A percentile compares a stretch with the other conserved stretches of the same genome.
phyloP scores from a whole-genome alignment of 164 flowering plant species.

The Annona squamosa region DNA sequence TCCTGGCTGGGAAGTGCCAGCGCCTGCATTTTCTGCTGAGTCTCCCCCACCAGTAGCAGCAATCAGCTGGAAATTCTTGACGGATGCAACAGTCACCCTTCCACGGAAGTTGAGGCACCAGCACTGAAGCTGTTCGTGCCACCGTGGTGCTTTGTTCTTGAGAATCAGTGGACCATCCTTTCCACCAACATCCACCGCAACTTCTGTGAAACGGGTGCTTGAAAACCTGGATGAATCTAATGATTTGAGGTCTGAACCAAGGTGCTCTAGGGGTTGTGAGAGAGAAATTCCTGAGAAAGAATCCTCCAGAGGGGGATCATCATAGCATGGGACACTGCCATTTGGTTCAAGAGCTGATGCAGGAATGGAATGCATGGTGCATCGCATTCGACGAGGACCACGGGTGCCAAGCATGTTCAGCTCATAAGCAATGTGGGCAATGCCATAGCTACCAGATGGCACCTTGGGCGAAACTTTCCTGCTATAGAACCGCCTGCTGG shows the following conservation, averaged over 20 bases:
- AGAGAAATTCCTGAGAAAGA: conserved; percentile 12
- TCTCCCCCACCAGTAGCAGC: conserved; percentile 29
- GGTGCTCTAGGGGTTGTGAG: conserved; percentile 8
- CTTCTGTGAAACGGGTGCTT: conserved; percentile 12
- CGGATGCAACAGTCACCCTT: conserved; percentile 75
- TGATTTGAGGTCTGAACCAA: background rate
- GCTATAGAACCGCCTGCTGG: conserved; percentile 8
- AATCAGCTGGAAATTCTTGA: conserved; percentile 72
- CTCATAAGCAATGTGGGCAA: conserved; percentile 65
- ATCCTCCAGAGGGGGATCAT: conserved; percentile 10
- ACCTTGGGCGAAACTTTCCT: conserved; percentile 50
- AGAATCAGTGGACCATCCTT: conserved; percentile 38
- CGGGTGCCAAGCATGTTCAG: conserved; percentile 59
- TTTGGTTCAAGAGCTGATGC: conserved; percentile 47
- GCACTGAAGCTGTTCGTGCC: conserved; percentile 13
- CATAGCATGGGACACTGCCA: conserved; percentile 23
- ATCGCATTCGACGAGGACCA: conserved; percentile 79
- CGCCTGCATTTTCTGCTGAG: conserved; percentile 1
- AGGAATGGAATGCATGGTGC: conserved; percentile 65
- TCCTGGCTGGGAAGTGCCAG: conserved; percentile 10
- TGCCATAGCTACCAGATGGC: conserved; percentile 57
- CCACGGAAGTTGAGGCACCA: conserved; percentile 26
- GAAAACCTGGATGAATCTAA: conserved; percentile 4
- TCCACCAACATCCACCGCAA: background rate
- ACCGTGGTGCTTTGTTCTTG: conserved; percentile 38